Evolutionary conservation across 495 filamentous ascomycete genomes (phyloP), one percentile per base, ranked within the genome.

Genomic region (Endocarpon pusillum): DNA sequence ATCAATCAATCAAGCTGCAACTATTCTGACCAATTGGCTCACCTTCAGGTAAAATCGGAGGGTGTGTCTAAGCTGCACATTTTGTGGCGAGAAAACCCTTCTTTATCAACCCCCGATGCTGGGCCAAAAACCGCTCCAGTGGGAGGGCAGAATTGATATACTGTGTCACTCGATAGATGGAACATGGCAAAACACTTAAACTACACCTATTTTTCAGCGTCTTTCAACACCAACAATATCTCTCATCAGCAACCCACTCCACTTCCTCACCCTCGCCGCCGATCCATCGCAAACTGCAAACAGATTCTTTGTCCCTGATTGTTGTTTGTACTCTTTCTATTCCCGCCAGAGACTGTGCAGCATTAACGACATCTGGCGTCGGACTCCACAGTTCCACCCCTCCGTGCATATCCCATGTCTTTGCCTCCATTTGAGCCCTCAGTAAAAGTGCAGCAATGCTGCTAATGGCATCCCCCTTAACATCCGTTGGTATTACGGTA

Each of bases 211-310:
- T n/a, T 32, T n/a, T 36, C 36, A 31, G 11, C 14, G 20, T 40
- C 19, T 35, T 30, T 72, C 53, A 94, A 51, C 82, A 93, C 87
- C 87, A 97, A 14, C 70, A 79, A 58, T 74, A 94, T 64, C 91
- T 94, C 66, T 97, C 86, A 48, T 91, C 93, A 39, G 64, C 67
- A 34, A 84, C 53, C 89, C 89, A 97, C 31, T 84, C 77, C 25
- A 93, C 59, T 16, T 74, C 61, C 19, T 54, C 57, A 29, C 57
- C 40, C 37, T 62, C 47, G 10, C 55, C 53, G 6, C 66, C 71
- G 35, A 67, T 69, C 76, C 78, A 81, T 41, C 60, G 65, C 45
- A 81, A 49, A 48, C 69, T 69, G 18, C 66, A 46, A 44, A 81
- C 76, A 34, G 71, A 78, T 33, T 66, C 64, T 43, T 61, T 59